Evolutionary conservation across 2,329 filamentous ascomycete species (phyloP).

Genomic region (Knufia petricola): DNA sequence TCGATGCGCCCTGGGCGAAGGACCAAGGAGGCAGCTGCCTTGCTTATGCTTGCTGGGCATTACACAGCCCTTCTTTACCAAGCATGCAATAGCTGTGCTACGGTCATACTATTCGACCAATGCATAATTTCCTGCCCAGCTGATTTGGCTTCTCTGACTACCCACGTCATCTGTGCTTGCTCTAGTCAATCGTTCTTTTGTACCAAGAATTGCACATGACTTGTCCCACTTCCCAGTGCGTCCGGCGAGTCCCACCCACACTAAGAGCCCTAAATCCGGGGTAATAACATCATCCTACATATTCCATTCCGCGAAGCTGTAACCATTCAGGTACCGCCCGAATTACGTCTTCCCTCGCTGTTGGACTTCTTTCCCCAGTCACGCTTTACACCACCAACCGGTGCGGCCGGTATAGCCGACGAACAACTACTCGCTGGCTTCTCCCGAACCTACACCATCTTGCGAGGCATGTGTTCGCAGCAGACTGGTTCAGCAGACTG

Average conservation of each 20-base stretch:
- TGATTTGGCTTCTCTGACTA: neutral
- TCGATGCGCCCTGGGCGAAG: neutral
- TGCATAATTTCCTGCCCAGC: neutral
- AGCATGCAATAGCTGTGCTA: neutral
- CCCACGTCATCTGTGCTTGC: neutral
- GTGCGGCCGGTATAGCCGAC: slow-evolving; percentile 20
- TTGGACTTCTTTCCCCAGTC: neutral
- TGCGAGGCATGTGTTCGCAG: slow-evolving; percentile 9
- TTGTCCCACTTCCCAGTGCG: neutral
- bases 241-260: neutral
- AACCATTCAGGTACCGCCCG: too few relatives aligned
- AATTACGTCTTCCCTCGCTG: too few relatives aligned
- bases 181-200: neutral
- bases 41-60: neutral
- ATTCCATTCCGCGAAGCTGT: neutral
- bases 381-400: neutral
- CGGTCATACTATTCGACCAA: neutral
- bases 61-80: neutral
- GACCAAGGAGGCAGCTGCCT: neutral
- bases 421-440: slow-evolving; percentile 16
- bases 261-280: slow-evolving; percentile 4
- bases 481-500: neutral
- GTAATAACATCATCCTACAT: slow-evolving; percentile 1
- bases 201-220: neutral
- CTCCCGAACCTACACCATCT: slow-evolving; percentile 11